Conservation (phyloP, 306 rosid genomes). For the Astragalus membranaceus region DNA sequence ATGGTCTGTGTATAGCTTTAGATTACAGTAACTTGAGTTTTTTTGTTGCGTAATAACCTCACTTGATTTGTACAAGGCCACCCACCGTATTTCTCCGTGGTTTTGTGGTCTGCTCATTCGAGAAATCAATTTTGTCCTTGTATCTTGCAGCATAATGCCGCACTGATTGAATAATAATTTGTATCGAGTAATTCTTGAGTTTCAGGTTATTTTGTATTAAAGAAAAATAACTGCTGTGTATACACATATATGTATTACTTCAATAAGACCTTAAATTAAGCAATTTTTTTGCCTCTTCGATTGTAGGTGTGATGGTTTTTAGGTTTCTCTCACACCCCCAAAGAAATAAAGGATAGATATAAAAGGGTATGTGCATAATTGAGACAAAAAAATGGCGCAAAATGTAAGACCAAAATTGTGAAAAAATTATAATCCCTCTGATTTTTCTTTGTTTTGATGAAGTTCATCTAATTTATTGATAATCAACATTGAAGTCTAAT, state of each 20-base stretch:
- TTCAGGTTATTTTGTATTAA: not conserved
- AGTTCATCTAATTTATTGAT: no score
- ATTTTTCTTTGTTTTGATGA: no score
- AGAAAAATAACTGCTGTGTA: not conserved
- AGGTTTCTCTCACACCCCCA: not conserved
- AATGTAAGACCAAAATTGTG: no score
- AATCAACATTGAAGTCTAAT: no score
- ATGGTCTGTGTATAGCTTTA: slow-evolving; percentile 30
- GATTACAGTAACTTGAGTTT: slow-evolving; percentile 25
- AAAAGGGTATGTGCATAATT: no score
- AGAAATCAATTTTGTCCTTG: slow-evolving; percentile 38
- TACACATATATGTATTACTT: not conserved
- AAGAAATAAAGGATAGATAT: not conserved
- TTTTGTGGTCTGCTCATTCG: slow-evolving; percentile 22
- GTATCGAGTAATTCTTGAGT: not conserved
- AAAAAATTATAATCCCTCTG: no score
- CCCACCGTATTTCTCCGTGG: slow-evolving; percentile 8
- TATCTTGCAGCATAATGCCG: slow-evolving; percentile 7
- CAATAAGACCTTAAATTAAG: not conserved
- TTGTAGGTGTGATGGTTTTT: not conserved
- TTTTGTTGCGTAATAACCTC: slow-evolving; percentile 21
- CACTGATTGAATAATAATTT: slow-evolving; percentile 11
- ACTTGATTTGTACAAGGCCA: slow-evolving; percentile 12
- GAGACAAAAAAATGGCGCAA: no score
- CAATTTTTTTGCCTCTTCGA: not conserved